Evolutionary conservation across 163 green algal species (phyloP), one percentile per base, ranked within the genome.

Genomic region (Chlorella variabilis): DNA sequence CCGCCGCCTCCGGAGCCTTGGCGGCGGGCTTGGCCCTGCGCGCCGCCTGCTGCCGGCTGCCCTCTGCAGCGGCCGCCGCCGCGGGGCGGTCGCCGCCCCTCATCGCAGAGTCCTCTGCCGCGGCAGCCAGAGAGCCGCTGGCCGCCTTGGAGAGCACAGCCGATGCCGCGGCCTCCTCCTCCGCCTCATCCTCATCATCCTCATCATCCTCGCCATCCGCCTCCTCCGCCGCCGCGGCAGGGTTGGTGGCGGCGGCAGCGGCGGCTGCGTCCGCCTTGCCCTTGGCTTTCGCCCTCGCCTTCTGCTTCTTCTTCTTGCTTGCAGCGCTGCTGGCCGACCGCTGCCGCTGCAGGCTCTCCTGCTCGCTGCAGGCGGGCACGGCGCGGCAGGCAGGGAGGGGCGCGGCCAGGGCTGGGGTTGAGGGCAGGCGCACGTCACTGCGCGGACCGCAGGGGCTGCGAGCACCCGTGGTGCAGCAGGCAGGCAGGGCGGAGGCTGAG

Each of bases 291-390:
- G 27, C 73, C 51, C 68, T 78, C 9, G 34, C 71, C 18, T 70
- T 70, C 56, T 78, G 56, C 51, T 80, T 80, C 56, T 80, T 80
- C 73, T 80, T 80, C 38, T 80, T 80, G 73, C 73, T 56, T 54
- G 56, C 27, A 2, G 23, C 38, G 73, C 54, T 41, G 71, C 71
- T 29, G 20, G 18, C 29, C 11, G 73, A 80, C 54, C 70, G 58
- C 23, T 70, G 73, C 27, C 70, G 75, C 20, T 25, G 15, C 27
- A 61, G 63, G 27, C 34, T 62, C 33, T 71, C 38, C 29, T 51
- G 69, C 59, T 83, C 39, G 13, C 79, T 82, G 68, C 69, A 62
- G 34, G 54, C 23, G n/a, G 1, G 31, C 36, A 59, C 27, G 27
- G n/a, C 2, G 13, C 17, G 27, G 23, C 48, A 38, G 38, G 17